Evolutionary conservation across 179 eudicot genomes (phyloP), one percentile per base, ranked within the genome.

Genomic region (Camellia oleifera): DNA sequence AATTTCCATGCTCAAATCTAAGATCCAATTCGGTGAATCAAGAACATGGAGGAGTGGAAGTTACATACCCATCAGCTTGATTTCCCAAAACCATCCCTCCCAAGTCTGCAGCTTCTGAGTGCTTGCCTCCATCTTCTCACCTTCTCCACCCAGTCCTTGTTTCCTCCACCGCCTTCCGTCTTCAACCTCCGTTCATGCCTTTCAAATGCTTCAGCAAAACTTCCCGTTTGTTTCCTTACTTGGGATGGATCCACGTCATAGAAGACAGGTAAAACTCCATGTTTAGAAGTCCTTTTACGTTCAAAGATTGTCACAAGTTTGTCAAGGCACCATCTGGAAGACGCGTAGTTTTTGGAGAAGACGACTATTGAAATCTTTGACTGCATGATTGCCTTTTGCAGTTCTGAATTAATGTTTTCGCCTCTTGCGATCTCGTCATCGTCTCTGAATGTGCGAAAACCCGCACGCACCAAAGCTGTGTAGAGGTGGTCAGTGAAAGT

Each of bases 261-360:
- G 18, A 75, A 75, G 4, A 81, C 50, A 0, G 79, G 83, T 60
- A 75, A 6, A 57, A 75, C 50, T 4, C 9, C 20, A 23, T 68
- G 69, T 17, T 4, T 10, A 0, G 69, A 23, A 0, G 40, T 12
- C 58, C 20, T 68, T 7, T 9, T 8, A 23, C 15, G 75, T 1
- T 67, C 48, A 1, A 81, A 74, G 46, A 75, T 58, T 3, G n/a
- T 45, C 3, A 67, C n/a, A 69, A 81, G 79, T 61, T 81, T 79
- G 44, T 75, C 50, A 61, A 81, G 76, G 65, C 83, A 81, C 68
- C 75, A 70, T 0, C n/a, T 57, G 2, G 76, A 81, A 75, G 64
- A n/a, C 0, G 79, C 70, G 45, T 75, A 81, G 52, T 81, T 26
- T 32, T 58, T 7, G 0, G 83, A 81, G 3, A 81, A 46, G 6